Evolutionary conservation across 306 rosid genomes (phyloP).

Genomic region (Fagus sylvatica): DNA sequence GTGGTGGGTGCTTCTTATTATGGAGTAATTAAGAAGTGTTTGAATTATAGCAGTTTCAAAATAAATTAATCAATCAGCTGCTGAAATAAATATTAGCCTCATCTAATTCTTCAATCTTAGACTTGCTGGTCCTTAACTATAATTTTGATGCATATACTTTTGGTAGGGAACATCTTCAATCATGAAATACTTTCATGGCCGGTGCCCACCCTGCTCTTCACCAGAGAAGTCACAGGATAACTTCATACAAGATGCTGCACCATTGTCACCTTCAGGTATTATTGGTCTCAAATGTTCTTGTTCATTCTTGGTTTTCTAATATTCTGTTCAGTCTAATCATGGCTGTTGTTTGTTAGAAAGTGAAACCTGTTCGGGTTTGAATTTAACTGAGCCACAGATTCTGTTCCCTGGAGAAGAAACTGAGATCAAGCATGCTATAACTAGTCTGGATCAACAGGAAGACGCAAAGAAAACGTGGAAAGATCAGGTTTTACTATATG

Average conservation of each 20-base stretch:
- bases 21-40: background rate
- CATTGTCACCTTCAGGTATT: slow-evolving; percentile 64
- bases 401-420: slow-evolving; percentile 47
- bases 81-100: slow-evolving; percentile 2
- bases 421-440: slow-evolving; percentile 22
- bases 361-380: slow-evolving; percentile 46
- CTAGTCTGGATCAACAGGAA: slow-evolving; percentile 53
- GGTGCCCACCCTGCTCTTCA: slow-evolving; percentile 36
- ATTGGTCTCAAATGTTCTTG: slow-evolving; percentile 19
- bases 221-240: slow-evolving; percentile 42
- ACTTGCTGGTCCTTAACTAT: background rate
- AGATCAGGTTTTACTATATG: slow-evolving; percentile 29
- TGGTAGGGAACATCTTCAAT: slow-evolving; percentile 80
- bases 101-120: slow-evolving; percentile 14
- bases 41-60: background rate
- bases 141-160: slow-evolving; percentile 18
- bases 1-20: background rate
- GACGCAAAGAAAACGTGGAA: slow-evolving; percentile 29
- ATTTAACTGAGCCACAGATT: slow-evolving; percentile 37
- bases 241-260: slow-evolving; percentile 47
- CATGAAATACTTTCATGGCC: slow-evolving; percentile 71
- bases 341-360: slow-evolving; percentile 44
- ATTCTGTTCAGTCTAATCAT: slow-evolving; percentile 24
- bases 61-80: background rate
- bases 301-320: slow-evolving; percentile 1